Evolutionary conservation across 1,284 basidiomycete species (phyloP), one percentile per base, ranked within the genome.

Genomic region (Trichosporon ovoides): DNA sequence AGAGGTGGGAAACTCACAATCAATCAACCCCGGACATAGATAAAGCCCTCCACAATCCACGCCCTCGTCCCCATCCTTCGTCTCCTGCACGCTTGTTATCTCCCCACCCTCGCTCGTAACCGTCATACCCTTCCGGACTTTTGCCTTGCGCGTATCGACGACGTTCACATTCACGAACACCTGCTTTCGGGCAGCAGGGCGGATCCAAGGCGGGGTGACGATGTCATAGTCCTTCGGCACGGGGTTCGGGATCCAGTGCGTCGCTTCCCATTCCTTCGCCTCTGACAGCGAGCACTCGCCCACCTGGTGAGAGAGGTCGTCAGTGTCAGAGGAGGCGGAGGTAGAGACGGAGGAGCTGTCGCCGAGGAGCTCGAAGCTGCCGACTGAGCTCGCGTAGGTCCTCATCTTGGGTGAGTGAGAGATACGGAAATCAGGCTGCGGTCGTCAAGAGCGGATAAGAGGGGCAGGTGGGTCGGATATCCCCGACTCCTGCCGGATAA

Each of bases 41-140:
- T 69, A 81, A 19, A 72, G 69, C 0, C 79, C 80, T 16, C 68
- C 60, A 16, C 79, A 63, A 63, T 80, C 76, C 35, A 70, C 57
- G 33, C 61, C 65, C 13, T 53, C 49, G 59, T 61, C 55, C 14
- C 52, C 52, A 18, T 53, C 18, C 19, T 56, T 24, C 53, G 65
- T 46, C 57, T 61, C 58, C 12, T 61, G 54, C 7, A 80, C 66
- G 28, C 70, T 70, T 13, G 60, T 58, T 31, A 80, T 66, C 31
- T 69, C 55, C 7, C 79, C 79, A 5, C 71, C 60, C 28, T 70
- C 60, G 22, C 78, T 66, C 33, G 68, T 60, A 7, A 81, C 73
- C 2, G 75, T 76, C 57, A 64, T 66, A 40, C 59, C 62, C 31
- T 61, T 54, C 18, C 58, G 59, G 53, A 69, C 57, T 50, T 58